Percentiles rank a stretch among this genome's conserved stretches.
These are phyloP conservation scores for Bullera alba DNA, from an alignment of 768 basidiomycete species.

Conservation along the genomic window DNA sequence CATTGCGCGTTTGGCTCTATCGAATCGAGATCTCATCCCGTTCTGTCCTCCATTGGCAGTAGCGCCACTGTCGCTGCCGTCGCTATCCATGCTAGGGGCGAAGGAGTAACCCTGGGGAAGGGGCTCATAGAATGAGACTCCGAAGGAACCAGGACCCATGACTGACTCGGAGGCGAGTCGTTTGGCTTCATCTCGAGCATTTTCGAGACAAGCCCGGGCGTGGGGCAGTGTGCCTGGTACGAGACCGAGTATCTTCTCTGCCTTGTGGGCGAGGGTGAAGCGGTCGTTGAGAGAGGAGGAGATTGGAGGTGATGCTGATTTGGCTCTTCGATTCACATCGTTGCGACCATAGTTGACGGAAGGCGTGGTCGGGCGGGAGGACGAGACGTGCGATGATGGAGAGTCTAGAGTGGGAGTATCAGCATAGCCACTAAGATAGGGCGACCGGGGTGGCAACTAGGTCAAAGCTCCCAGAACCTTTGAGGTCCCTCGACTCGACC, in stretches of 20 bases:
- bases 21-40: neutral
- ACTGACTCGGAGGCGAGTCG: constrained; percentile 6
- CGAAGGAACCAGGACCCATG: neutral
- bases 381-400: constrained; percentile 21
- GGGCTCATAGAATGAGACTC: neutral
- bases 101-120: neutral
- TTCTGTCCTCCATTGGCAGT: constrained; percentile 1
- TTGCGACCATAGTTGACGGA: neutral
- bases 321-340: constrained; percentile 1
- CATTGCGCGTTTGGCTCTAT: constrained; percentile 10
- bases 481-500: neutral
- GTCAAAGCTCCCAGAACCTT: neutral
- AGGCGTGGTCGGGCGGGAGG: constrained; percentile 32
- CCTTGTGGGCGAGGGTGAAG: constrained; percentile 29
- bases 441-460: neutral
- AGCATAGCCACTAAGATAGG: neutral
- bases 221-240: constrained; percentile 31
- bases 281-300: neutral
- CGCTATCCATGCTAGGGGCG: neutral
- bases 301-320: neutral
- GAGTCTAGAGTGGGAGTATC: constrained; percentile 15
- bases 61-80: too few species aligned
- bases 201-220: constrained; percentile 31
- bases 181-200: constrained; percentile 31
- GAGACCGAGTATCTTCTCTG: constrained; percentile 32